Base-by-base conservation (phyloP, 1,139 yeast genomes). In the Geotrichum histeridarum region DNA sequence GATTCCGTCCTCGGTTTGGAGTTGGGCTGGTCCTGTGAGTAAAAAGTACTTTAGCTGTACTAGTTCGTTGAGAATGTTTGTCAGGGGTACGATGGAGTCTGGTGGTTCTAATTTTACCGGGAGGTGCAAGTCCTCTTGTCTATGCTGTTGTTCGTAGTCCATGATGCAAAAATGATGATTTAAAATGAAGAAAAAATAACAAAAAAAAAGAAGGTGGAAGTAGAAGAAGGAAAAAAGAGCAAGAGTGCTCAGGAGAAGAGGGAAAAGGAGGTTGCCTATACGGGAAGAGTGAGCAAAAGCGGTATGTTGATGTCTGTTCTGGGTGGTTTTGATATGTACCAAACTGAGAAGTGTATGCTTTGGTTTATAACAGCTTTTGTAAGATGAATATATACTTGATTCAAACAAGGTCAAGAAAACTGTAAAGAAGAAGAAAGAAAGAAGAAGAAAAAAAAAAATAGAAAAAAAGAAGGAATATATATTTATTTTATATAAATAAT, bases 31-130 rank as follows among this genome's bases (percentile, higher is more conserved):
- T 9, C 53, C 57, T 7, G 55, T 55, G 17, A 53, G 52, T 2
- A 55, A 50, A 35, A 55, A 55, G 45, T 52, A 52, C 33, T 55
- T 55, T 45, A 55, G 45, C 37, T 52, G 54, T 33, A 52, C 50
- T 3, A 52, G 51, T 31, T 52, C 54, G 37, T 52, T 46, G 37
- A 52, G 54, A 8, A 52, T 52, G 48, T 42, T 41, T 8, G 54
- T 52, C 11, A 52, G 48, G 15, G 54, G 51, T 8, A 49, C 35
- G 7, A 52, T 52, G 30, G 38, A 27, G 31, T 50, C 52, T 22
- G 17, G 38, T 1, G 47, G 27, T 31, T 43, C 47, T 30, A 32
- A 2, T 8, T 37, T 48, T 11, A 12, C 32, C 8, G 38, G 42
- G 11, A 27, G 27, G n/a, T 12, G 31, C 6, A n/a, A 33, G 37